These are phyloP conservation scores for Penicillium salamii DNA, from an alignment of 495 filamentous ascomycete species.

Conservation along the genomic window DNA sequence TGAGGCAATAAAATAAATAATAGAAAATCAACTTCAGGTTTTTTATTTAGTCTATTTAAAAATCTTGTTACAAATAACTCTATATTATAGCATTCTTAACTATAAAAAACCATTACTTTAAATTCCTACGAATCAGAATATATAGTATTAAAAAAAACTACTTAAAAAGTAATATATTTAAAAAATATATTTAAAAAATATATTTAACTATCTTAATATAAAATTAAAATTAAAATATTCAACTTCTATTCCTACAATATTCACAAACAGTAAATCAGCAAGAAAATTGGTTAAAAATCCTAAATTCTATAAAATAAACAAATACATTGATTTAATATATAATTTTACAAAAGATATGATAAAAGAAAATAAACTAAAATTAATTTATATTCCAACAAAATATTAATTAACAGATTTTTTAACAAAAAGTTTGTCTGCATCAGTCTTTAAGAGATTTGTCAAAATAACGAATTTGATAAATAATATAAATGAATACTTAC, in stretches of 20 bases:
- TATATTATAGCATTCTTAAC: neutral
- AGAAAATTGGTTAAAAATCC: neutral
- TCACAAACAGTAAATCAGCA: neutral
- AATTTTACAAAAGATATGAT: no score
- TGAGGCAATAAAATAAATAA: neutral
- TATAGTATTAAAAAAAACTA: no score
- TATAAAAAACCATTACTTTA: neutral
- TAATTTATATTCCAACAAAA: no score
- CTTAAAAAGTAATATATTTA: no score
- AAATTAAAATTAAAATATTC: neutral
- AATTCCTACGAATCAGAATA: constrained; percentile 6
- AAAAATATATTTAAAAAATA: no score
- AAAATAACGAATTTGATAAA: no score
- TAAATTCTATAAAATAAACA: neutral
- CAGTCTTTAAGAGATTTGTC: no score
- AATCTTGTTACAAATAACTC: neutral
- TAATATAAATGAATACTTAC: no score
- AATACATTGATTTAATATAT: neutral
- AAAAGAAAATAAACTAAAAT: no score
- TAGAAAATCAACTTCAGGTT: neutral
- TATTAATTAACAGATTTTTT: no score
- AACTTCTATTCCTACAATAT: neutral
- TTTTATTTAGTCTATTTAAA: neutral
- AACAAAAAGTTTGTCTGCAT: no score
- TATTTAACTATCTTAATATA: no score